Conservation (phyloP, 345 rosid genomes). For the Kernera saxatilis region DNA sequence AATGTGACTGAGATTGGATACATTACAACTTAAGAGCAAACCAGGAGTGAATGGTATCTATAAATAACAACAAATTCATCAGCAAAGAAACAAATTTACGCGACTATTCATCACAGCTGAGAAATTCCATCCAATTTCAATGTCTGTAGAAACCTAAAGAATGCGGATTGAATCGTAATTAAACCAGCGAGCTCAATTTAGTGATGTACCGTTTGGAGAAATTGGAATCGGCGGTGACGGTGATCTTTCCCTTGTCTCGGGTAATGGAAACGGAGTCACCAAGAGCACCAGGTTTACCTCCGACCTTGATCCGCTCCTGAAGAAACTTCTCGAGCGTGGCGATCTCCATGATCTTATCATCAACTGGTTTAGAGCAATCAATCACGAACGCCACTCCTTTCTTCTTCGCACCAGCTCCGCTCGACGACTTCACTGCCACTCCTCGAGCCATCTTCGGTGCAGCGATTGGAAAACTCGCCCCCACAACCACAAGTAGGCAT, state of each 20-base stretch:
- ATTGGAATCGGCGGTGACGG: slow-evolving; percentile 49
- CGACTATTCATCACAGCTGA: too few relatives aligned
- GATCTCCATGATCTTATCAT: slow-evolving; percentile 75
- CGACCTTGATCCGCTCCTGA: slow-evolving; percentile 79
- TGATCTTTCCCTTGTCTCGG: slow-evolving; percentile 50
- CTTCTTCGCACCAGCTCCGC: slow-evolving; percentile 59
- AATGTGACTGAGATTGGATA: too few relatives aligned
- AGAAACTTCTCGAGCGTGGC: slow-evolving; percentile 78
- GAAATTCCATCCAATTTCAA: too few relatives aligned
- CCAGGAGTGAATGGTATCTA: too few relatives aligned
- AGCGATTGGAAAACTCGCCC: too few relatives aligned
- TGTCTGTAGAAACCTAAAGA: too few relatives aligned
- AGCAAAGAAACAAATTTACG: too few relatives aligned
- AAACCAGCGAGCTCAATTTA: not conserved
- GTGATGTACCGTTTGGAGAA: slow-evolving; percentile 65
- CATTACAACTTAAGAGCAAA: not conserved
- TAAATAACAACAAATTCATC: too few relatives aligned
- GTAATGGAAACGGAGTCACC: slow-evolving; percentile 52
- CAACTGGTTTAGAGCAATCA: slow-evolving; percentile 72
- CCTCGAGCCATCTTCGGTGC: slow-evolving; percentile 37
- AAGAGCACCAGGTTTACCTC: slow-evolving; percentile 78
- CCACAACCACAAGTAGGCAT: too few relatives aligned
- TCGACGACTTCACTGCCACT: slow-evolving; percentile 17
- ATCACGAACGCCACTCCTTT: slow-evolving; percentile 52
- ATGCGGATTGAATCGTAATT: too few relatives aligned